Evolutionary conservation across 352 stramenopile genomes (phyloP).

Genomic region (Achlya hypogyna): DNA sequence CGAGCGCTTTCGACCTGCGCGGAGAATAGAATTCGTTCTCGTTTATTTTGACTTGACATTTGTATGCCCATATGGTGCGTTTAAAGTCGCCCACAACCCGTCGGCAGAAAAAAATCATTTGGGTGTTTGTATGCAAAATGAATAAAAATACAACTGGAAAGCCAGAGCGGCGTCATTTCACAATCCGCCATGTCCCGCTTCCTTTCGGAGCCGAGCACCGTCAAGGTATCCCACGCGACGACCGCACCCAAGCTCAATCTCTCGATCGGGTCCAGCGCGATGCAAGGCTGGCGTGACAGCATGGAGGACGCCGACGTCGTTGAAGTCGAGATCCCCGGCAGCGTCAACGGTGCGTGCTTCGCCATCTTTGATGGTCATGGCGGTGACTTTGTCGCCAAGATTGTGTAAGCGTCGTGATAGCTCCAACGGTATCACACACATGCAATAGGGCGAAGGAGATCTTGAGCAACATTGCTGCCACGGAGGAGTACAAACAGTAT

Average conservation of each 20-base stretch:
- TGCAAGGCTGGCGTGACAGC: constrained; percentile 78
- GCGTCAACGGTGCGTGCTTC: constrained; percentile 34
- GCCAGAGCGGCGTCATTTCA: background rate
- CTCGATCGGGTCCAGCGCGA: constrained; percentile 53
- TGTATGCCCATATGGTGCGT: too few relatives aligned
- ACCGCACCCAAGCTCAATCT: constrained; percentile 35
- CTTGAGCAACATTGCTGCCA: constrained; percentile 44
- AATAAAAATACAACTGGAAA: background rate
- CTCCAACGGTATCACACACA: constrained; percentile 11
- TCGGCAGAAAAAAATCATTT: background rate
- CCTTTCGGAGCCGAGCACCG: constrained; percentile 68
- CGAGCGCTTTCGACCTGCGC: too few relatives aligned
- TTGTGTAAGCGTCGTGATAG: constrained; percentile 37
- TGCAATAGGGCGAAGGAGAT: constrained; percentile 62
- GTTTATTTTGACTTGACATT: too few relatives aligned
- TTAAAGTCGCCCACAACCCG: background rate
- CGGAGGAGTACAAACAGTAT: constrained; percentile 57
- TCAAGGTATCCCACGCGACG: constrained; percentile 44
- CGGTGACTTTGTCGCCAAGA: constrained; percentile 51
- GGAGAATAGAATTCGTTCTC: too few relatives aligned
- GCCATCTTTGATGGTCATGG: constrained; percentile 81
- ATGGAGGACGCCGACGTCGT: constrained; percentile 51
- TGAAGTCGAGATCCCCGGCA: constrained; percentile 18
- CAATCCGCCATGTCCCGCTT: constrained; percentile 62
- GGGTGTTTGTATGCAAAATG: background rate